Conservation (phyloP, 2,329 filamentous ascomycete genomes). For the Aspergillus ruber region DNA sequence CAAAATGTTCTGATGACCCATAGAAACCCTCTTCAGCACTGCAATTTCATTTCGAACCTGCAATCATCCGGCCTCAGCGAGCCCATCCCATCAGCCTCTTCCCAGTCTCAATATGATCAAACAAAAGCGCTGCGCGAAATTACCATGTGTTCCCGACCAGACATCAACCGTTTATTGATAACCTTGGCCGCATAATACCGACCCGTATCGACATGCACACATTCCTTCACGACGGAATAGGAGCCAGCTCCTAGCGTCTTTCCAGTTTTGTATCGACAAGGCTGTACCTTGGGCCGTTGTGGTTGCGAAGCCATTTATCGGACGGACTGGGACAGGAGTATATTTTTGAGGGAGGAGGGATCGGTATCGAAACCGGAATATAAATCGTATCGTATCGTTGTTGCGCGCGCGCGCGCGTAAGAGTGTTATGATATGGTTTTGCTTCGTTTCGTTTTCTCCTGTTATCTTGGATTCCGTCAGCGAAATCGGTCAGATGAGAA, state of each 20-base stretch:
- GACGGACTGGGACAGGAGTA: not conserved
- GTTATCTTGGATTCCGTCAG: not conserved
- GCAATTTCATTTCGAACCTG: slow-evolving; percentile 97
- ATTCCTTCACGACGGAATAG: slow-evolving; percentile 98
- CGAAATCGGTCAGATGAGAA: not conserved
- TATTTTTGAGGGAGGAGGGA: not conserved
- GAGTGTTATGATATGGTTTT: not conserved
- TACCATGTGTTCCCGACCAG: slow-evolving; percentile 96
- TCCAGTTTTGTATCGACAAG: slow-evolving; percentile 96
- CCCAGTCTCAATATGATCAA: not conserved
- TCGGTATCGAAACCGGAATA: not conserved
- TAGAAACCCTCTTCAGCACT: slow-evolving; percentile 93
- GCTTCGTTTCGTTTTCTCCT: not conserved
- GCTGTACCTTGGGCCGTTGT: slow-evolving; percentile 65
- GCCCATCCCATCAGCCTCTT: slow-evolving; percentile 7
- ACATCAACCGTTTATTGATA: slow-evolving; percentile 98
- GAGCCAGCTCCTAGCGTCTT: slow-evolving; percentile 95
- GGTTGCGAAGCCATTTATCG: slow-evolving; percentile 25
- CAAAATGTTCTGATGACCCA: slow-evolving; percentile 97
- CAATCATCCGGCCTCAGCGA: slow-evolving; percentile 3
- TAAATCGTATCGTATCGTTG: not conserved
- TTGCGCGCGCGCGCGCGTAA: not conserved
- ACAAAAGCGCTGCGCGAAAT: slow-evolving; percentile 1
- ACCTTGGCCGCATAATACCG: slow-evolving; percentile 98
- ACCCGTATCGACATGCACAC: slow-evolving; percentile 95